Base-by-base conservation (phyloP, 1,284 basidiomycete species). In the Ceraceosorus bombacis region DNA sequence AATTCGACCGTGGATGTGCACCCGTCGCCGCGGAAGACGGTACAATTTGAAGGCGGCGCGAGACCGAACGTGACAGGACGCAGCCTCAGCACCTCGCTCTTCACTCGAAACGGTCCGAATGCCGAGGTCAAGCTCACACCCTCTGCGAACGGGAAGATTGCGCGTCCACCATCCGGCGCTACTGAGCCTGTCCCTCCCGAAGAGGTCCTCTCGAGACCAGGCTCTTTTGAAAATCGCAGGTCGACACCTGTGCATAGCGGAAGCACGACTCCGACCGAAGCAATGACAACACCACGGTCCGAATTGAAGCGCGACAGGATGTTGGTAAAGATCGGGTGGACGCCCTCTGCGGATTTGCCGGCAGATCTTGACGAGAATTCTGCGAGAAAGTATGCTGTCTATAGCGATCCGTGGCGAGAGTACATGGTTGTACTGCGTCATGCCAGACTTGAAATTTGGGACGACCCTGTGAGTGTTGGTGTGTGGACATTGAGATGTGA, bases 401-500 rank as follows among this genome's bases (percentile, higher is more conserved):
- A 82, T n/a, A 84, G 82, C 61, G 84, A 86, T 68, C 83, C 84
- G 36, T 88, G 86, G 84, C 81, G 80, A 39, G 89, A 92, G 72
- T 89, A 85, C 71, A 78, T 91, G 60, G 88, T 91, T 0, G 84
- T 84, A 13, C 89, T 88, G 86, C 82, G 87, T 51, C 84, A 82
- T 64, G 82, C 85, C 66, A 80, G 82, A 54, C 74, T 92, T 41
- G 89, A 92, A 73, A 78, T 92, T 9, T 91, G 90, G 73, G 82
- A 85, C 59, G 85, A 90, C 69, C 84, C 89, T 81, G 88, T 50
- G 49, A 7, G 49, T 50, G 49, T 27, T 8, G 13, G 7, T 2
- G 46, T 15, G 46, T 50, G 49, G 13, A 50, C 49, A 27, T 27
- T 27, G 27, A 27, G 3, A 27, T 27, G 27, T 27, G 27, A 27